phyloP scores from a whole-genome alignment of 106 monocot species.

The Gastrodia elata region DNA sequence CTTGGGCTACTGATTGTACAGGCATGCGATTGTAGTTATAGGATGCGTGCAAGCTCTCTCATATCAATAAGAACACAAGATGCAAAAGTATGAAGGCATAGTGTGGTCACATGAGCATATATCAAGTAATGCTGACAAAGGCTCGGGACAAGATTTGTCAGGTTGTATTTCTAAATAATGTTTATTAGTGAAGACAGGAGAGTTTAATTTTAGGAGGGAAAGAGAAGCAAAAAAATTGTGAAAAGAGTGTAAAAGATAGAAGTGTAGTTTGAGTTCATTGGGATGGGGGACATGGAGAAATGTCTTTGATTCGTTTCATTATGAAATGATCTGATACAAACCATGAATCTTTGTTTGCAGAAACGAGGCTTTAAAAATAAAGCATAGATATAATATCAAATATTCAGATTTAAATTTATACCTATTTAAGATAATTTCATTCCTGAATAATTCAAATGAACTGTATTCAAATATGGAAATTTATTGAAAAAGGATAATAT shows the following conservation, averaged over 20 bases:
- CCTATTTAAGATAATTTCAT: background rate
- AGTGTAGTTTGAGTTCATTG: background rate
- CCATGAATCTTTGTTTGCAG: background rate
- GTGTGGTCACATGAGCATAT: background rate
- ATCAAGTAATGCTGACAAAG: background rate
- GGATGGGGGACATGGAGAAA: background rate
- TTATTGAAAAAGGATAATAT: conserved; percentile 3
- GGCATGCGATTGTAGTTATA: background rate
- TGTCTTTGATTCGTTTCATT: background rate
- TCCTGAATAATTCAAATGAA: background rate
- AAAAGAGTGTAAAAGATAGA: too few species aligned
- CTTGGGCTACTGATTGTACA: background rate
- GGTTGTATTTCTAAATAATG: background rate
- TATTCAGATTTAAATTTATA: background rate
- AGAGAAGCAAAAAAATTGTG: background rate
- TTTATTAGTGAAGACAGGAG: background rate
- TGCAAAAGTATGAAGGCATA: background rate
- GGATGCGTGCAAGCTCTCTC: background rate
- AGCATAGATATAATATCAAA: background rate
- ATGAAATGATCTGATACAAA: background rate
- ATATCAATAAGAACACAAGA: background rate
- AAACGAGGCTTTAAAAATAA: background rate
- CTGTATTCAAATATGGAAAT: background rate
- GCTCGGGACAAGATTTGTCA: background rate
- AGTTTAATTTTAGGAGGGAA: background rate